Conservation (phyloP, 495 filamentous ascomycete species). For the Aspergillus leporis region DNA sequence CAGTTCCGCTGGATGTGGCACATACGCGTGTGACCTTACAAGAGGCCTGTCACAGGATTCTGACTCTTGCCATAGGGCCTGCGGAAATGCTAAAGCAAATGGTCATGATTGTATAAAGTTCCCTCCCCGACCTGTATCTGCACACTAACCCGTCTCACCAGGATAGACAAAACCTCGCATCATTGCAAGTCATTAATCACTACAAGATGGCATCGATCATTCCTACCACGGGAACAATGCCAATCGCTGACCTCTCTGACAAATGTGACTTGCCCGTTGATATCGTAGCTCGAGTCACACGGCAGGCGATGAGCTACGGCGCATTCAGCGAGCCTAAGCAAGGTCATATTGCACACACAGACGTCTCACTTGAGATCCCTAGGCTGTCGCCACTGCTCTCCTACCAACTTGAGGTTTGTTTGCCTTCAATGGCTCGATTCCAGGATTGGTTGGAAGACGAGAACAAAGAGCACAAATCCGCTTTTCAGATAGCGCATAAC, state of each 20-base stretch:
- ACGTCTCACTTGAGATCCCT: background rate
- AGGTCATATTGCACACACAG: background rate
- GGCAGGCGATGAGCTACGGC: background rate
- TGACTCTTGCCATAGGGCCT: background rate
- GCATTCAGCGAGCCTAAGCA: background rate
- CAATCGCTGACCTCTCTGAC: background rate
- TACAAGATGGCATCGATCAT: background rate
- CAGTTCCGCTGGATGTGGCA: background rate
- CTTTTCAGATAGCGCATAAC: background rate
- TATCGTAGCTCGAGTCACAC: background rate
- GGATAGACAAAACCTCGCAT: background rate
- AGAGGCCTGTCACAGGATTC: background rate
- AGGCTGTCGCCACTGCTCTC: background rate
- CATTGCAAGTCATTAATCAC: background rate
- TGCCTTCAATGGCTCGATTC: background rate
- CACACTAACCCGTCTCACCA: background rate
- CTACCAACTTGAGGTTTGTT: background rate
- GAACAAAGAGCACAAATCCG: background rate
- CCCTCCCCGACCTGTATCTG: too few species aligned
- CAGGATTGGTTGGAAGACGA: background rate
- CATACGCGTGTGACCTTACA: background rate
- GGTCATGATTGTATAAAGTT: background rate
- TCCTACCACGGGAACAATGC: background rate
- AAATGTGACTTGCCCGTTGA: background rate
- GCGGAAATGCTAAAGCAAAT: background rate